phyloP scores from a whole-genome alignment of 805 yeast species.

The Lachancea meyersii region DNA sequence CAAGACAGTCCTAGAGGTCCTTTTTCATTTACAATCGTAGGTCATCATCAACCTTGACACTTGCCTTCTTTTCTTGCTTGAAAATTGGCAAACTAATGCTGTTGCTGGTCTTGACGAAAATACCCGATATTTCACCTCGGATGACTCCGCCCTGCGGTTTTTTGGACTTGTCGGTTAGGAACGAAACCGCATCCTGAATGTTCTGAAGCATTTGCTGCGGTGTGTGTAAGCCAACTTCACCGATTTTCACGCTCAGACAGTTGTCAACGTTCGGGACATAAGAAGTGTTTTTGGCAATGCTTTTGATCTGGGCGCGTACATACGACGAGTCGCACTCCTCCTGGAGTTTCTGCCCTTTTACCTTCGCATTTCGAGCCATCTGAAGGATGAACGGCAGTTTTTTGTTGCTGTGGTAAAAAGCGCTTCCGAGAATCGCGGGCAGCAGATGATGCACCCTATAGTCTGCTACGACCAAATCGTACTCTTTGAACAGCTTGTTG shows the following conservation, averaged over 20 bases:
- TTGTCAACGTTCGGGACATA: constrained; percentile 59
- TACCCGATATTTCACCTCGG: constrained; percentile 40
- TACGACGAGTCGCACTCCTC: constrained; percentile 61
- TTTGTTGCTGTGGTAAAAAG: constrained; percentile 57
- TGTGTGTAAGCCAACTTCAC: constrained; percentile 33
- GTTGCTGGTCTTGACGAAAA: constrained; percentile 59
- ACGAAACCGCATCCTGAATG: constrained; percentile 35
- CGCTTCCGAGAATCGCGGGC: constrained; percentile 51
- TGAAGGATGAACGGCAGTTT: constrained; percentile 65
- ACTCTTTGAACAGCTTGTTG: constrained; percentile 48
- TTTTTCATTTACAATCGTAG: not conserved
- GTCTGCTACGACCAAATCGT: constrained; percentile 65
- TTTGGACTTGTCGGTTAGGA: constrained; percentile 40
- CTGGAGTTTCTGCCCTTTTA: constrained; percentile 40
- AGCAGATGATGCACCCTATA: constrained; percentile 57
- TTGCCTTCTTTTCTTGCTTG: constrained; percentile 5
- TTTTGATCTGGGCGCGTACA: constrained; percentile 56
- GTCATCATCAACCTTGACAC: constrained; percentile 4
- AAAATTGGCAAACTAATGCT: constrained; percentile 60
- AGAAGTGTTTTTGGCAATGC: constrained; percentile 57
- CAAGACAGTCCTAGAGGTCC: not conserved
- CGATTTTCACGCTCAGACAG: constrained; percentile 54
- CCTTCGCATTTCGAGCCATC: constrained; percentile 37
- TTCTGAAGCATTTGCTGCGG: constrained; percentile 24
- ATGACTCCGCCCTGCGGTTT: constrained; percentile 57